Evolutionary conservation across 2,329 filamentous ascomycete genomes (phyloP).

Genomic region (Neofusicoccum ribis): DNA sequence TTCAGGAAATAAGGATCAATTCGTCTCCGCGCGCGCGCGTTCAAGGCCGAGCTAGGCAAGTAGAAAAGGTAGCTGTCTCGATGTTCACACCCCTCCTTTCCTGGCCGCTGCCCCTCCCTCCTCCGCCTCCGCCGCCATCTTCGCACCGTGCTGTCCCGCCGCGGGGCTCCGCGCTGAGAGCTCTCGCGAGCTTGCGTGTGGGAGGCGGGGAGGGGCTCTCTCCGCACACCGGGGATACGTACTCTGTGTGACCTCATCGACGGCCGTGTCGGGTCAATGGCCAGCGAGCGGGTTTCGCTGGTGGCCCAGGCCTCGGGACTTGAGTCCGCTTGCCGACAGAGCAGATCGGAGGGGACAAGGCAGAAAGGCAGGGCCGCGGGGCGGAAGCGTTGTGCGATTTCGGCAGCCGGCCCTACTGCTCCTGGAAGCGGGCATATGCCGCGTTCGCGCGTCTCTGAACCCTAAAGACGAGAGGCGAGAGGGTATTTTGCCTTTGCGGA

Average conservation of each 20-base stretch:
- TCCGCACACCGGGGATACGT: background rate
- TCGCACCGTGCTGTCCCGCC: slow-evolving; percentile 12
- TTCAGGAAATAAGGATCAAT: background rate
- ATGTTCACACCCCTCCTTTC: background rate
- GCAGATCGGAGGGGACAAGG: background rate
- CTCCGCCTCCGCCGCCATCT: background rate
- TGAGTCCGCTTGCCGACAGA: background rate
- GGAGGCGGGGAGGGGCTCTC: background rate
- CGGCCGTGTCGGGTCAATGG: background rate
- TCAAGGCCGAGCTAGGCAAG: background rate
- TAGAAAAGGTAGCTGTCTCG: background rate
- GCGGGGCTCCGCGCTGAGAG: background rate
- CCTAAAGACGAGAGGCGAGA: too few relatives aligned
- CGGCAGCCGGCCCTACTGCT: background rate
- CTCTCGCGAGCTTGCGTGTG: background rate
- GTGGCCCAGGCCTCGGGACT: background rate
- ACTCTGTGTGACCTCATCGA: background rate
- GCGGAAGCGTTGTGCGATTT: background rate
- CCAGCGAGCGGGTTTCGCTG: background rate
- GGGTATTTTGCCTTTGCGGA: too few relatives aligned
- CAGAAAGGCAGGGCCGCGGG: background rate
- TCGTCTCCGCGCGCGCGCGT: background rate
- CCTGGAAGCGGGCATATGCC: background rate
- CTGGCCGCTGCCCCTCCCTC: background rate
- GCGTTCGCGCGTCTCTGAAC: too few relatives aligned